These are phyloP conservation scores for Seiridium unicorne DNA, from an alignment of 2,329 filamentous ascomycete species.

Conservation along the genomic window DNA sequence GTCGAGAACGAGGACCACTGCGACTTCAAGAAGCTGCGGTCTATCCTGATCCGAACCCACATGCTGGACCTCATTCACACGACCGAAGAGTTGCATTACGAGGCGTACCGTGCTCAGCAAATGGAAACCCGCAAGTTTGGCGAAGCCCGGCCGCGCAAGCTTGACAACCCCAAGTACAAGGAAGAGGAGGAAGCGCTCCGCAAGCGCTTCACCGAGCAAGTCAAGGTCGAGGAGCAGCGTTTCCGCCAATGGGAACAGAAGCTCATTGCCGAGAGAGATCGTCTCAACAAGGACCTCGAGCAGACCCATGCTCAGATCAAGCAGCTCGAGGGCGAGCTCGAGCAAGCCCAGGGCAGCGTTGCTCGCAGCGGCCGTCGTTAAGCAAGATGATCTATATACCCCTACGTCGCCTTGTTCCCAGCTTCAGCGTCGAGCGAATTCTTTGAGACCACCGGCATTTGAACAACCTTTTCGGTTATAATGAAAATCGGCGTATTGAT, in stretches of 20 bases:
- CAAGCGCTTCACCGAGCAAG: constrained; percentile 99
- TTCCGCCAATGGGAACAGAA: constrained; percentile 99
- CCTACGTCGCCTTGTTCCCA: constrained; percentile 2
- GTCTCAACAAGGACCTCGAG: constrained; percentile 99
- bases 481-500: constrained; percentile 4
- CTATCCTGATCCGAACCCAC: constrained; percentile 97
- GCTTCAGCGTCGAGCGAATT: constrained; percentile 2
- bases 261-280: constrained; percentile 96
- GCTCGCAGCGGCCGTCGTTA: constrained; percentile 92
- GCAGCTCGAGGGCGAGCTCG: constrained; percentile 87
- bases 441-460: constrained; percentile 5
- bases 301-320: constrained; percentile 94
- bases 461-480: constrained; percentile 2
- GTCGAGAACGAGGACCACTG: constrained; percentile 99
- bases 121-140: constrained; percentile 99
- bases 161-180: constrained; percentile 99
- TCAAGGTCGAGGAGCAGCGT: constrained; percentile 99
- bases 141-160: constrained; percentile 93
- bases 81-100: constrained; percentile 98
- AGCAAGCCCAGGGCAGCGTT: constrained; percentile 86
- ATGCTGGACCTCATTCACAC: constrained; percentile 99
- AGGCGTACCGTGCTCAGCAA: constrained; percentile 97
- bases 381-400: constrained; percentile 20
- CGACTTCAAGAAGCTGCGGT: constrained; percentile 99
- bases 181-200: constrained; percentile 97